Evolutionary conservation across 306 rosid species (phyloP).

Genomic region (Dalbergia oliveri): DNA sequence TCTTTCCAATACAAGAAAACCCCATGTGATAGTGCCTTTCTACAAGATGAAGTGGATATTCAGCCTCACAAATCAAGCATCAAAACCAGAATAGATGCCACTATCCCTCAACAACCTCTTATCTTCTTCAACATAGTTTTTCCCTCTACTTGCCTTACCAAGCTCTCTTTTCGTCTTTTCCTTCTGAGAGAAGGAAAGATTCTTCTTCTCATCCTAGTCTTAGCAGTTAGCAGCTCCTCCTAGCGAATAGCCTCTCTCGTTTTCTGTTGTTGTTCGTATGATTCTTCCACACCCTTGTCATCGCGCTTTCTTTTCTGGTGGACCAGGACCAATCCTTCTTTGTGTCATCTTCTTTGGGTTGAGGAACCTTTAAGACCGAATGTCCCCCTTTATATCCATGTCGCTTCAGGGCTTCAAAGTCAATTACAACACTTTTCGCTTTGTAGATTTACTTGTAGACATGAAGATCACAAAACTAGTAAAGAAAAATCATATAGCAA

Average conservation of each 20-base stretch:
- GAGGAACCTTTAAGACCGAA: constrained; percentile 79
- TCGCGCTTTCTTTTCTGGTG: constrained; percentile 68
- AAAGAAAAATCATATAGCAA: constrained; percentile 16
- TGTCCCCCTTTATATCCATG: constrained; percentile 93
- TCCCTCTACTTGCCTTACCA: constrained; percentile 95
- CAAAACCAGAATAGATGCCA: constrained; percentile 96
- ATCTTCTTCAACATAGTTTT: constrained; percentile 94
- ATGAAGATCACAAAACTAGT: background rate
- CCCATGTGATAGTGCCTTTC: constrained; percentile 22
- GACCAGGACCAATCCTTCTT: constrained; percentile 89
- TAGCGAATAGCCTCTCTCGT: constrained; percentile 76
- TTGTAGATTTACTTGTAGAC: constrained; percentile 67
- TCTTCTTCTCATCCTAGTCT: constrained; percentile 77
- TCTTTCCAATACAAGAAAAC: constrained; percentile 31
- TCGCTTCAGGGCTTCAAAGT: constrained; percentile 78
- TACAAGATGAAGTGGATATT: constrained; percentile 35
- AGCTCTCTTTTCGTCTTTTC: constrained; percentile 96
- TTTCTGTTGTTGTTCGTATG: constrained; percentile 77
- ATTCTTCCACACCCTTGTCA: constrained; percentile 68
- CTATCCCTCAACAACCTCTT: constrained; percentile 89
- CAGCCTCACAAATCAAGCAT: constrained; percentile 53
- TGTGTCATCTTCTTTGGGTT: constrained; percentile 60
- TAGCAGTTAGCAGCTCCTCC: constrained; percentile 72
- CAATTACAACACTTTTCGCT: constrained; percentile 67
- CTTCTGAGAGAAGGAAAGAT: constrained; percentile 84